A percentile compares a stretch with the other conserved stretches of the same genome.
Evolutionary conservation across 176 grass and related monocot genomes (phyloP).

Genomic region (Carex cristatella): DNA sequence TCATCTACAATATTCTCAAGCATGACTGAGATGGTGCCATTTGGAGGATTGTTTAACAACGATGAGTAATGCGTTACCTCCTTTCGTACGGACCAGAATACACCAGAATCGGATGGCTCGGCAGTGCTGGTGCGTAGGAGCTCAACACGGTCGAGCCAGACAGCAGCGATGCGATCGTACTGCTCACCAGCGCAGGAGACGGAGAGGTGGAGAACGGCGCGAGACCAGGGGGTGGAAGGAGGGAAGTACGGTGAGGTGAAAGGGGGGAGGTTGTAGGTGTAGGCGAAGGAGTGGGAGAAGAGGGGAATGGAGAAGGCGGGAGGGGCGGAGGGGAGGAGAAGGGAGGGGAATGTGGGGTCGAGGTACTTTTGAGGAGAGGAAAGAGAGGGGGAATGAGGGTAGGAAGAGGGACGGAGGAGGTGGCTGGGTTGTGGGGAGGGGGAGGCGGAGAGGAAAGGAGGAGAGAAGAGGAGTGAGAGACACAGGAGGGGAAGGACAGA

Average conservation of each 20-base stretch:
- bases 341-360: slow-evolving; percentile 47
- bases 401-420: slow-evolving; percentile 2
- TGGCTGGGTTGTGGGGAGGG: slow-evolving; percentile 11
- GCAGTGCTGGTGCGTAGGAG: slow-evolving; percentile 87
- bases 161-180: slow-evolving; percentile 80
- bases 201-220: slow-evolving; percentile 68
- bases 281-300: slow-evolving; percentile 56
- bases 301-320: slow-evolving; percentile 49
- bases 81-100: slow-evolving; percentile 69
- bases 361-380: slow-evolving; percentile 42
- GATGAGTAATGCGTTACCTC: slow-evolving; percentile 63
- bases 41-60: slow-evolving; percentile 41
- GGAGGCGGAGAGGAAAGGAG: background rate
- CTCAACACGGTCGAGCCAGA: slow-evolving; percentile 81
- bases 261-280: slow-evolving; percentile 67
- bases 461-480: background rate
- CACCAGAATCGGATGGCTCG: slow-evolving; percentile 51
- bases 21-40: slow-evolving; percentile 57
- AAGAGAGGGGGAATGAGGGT: background rate
- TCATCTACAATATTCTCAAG: slow-evolving; percentile 94
- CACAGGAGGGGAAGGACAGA: background rate
- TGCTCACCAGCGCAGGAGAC: slow-evolving; percentile 59
- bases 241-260: slow-evolving; percentile 40
- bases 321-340: slow-evolving; percentile 16
- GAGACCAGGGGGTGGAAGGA: slow-evolving; percentile 52